These are phyloP conservation scores for Dendrobium huoshanense DNA, from an alignment of 106 monocot species.

Conservation along the genomic window DNA sequence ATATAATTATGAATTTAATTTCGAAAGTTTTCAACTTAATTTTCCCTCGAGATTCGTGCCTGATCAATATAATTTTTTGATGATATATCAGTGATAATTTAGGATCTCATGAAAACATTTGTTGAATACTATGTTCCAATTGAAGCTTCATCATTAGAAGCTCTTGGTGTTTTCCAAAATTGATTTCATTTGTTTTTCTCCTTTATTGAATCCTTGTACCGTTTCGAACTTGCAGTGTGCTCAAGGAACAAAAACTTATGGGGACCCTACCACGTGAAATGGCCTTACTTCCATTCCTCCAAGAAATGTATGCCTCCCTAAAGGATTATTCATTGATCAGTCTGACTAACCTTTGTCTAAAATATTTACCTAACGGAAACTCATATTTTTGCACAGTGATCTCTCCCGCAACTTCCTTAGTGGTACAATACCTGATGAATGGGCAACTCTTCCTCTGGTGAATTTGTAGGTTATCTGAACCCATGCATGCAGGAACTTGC, in stretches of 20 bases:
- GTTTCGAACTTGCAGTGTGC: constrained; percentile 4
- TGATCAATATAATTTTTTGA: no score
- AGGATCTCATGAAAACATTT: neutral
- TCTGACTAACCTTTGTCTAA: neutral
- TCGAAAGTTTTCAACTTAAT: no score
- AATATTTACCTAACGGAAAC: neutral
- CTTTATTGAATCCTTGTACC: neutral
- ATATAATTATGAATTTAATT: no score
- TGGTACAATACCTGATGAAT: constrained; percentile 18
- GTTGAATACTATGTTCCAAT: neutral
- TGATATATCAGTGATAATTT: neutral
- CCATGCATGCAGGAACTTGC: no score
- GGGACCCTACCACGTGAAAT: constrained; percentile 14
- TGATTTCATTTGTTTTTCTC: neutral
- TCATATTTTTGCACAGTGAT: constrained; percentile 10
- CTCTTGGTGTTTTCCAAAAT: neutral
- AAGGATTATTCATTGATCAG: neutral
- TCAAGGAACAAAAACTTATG: constrained; percentile 11
- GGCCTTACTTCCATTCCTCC: constrained; percentile 10
- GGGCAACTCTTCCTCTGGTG: constrained; percentile 16
- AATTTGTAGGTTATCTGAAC: constrained; percentile 4
- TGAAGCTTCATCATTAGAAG: neutral
- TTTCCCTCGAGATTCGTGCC: no score
- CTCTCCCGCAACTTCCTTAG: constrained; percentile 13
- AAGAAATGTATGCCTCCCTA: constrained; percentile 8